These are phyloP conservation scores for Lentinula detonsa DNA, from an alignment of 768 basidiomycete genomes.

Conservation along the genomic window DNA sequence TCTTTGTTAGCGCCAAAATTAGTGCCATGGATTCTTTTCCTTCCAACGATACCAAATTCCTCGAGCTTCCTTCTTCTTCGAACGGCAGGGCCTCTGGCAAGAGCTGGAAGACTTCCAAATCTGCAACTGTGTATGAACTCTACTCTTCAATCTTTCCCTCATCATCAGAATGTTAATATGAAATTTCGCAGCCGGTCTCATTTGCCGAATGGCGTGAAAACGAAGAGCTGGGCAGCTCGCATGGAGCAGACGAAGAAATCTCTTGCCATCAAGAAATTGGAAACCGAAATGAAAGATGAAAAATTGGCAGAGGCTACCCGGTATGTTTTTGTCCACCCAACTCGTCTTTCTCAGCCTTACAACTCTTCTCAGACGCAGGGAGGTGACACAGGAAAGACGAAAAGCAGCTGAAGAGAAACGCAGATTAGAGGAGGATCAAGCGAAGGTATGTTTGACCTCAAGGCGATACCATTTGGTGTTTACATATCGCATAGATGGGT, in stretches of 20 bases:
- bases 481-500: slow-evolving; percentile 53
- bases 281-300: slow-evolving; percentile 70
- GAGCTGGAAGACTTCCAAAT: slow-evolving; percentile 52
- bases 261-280: slow-evolving; percentile 66
- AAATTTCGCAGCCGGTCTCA: slow-evolving; percentile 52
- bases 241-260: slow-evolving; percentile 64
- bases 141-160: background rate
- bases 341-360: background rate
- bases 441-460: slow-evolving; percentile 36
- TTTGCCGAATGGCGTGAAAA: slow-evolving; percentile 57
- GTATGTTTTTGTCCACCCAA: slow-evolving; percentile 24
- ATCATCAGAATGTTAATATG: slow-evolving; percentile 4
- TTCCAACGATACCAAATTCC: background rate
- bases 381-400: slow-evolving; percentile 66
- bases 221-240: slow-evolving; percentile 60
- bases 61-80: slow-evolving; percentile 48
- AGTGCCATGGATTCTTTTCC: background rate
- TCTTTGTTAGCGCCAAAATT: background rate
- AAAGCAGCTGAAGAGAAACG: slow-evolving; percentile 68
- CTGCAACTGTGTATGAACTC: slow-evolving; percentile 41
- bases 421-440: slow-evolving; percentile 60
- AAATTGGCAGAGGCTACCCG: slow-evolving; percentile 62
- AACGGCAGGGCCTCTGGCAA: slow-evolving; percentile 68
- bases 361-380: slow-evolving; percentile 43
- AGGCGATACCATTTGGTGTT: background rate